Evolutionary conservation across 192 early-diverging fungal species (phyloP), one percentile per base, ranked within the genome.

Genomic region (Chytriomyces sp.): DNA sequence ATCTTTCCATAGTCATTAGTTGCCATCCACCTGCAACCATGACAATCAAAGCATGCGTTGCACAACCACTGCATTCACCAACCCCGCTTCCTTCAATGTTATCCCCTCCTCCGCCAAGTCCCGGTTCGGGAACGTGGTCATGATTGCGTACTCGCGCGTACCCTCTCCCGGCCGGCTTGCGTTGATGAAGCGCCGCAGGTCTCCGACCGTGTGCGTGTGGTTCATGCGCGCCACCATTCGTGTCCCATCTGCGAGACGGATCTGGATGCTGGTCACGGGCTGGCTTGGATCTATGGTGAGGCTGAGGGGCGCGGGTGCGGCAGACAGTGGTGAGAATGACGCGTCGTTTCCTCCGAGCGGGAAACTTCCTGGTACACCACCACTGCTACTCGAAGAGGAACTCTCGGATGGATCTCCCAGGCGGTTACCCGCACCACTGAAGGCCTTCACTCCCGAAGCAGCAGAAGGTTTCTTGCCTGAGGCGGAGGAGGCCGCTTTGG

Each of bases 181-280:
- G 84, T 89, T 81, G 60, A 98, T 89, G 62, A 87, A 94, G 33
- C 80, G 77, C 5, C 93, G 86, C 33, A 98, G 75, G 59, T 97
- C 96, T 32, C 85, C 91, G 54, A 99, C 77, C 0, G 93, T 96
- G 65, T 97, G 93, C 10, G 91, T 89, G 54, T 94, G 93, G 75
- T 99, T 99, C 64, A 93, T 89, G 58, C 88, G 89, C n/a, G 88
- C 90, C 22, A 97, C 87, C 81, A 95, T 75, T 64, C 93, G 86
- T 19, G 93, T 86, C 25, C 97, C 96, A 72, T 98, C 94, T 4
- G 85, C 92, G 57, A 99, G 77, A 38, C 97, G 86, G 61, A 99
- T 87, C 78, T 97, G 96, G 22, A 99, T 84, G 33, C 89, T 86
- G 4, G 96, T 96, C 5, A 85, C 82, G 12, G 94, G 97, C 68